Evolutionary conservation across 768 basidiomycete genomes (phyloP).

Genomic region (Termitomyces heimii): DNA sequence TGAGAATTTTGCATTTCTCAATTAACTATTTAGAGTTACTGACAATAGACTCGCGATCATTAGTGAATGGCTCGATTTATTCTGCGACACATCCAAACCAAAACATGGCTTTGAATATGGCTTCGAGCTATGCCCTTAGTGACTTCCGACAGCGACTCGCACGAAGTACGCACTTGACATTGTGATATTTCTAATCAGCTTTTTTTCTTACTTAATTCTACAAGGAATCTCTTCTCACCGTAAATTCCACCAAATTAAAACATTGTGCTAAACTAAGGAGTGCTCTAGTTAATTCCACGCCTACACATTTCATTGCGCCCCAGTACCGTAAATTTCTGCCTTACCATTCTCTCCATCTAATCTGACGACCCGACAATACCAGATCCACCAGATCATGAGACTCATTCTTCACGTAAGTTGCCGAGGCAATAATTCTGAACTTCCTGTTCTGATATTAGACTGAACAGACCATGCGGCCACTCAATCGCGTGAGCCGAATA

Average conservation of each 20-base stretch:
- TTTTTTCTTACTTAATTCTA: background rate
- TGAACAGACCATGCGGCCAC: background rate
- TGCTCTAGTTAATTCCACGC: background rate
- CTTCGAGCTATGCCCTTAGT: background rate
- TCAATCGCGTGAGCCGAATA: background rate
- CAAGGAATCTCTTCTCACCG: background rate
- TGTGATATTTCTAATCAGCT: background rate
- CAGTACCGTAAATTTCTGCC: background rate
- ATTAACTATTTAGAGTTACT: background rate
- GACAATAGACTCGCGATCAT: background rate
- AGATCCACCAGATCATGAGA: background rate
- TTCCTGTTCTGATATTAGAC: background rate
- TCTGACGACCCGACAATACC: background rate
- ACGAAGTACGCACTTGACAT: background rate
- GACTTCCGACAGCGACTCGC: background rate
- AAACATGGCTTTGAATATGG: background rate
- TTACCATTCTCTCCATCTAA: background rate
- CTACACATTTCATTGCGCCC: background rate
- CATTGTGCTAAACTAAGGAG: background rate
- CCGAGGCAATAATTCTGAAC: background rate
- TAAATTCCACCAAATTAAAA: background rate
- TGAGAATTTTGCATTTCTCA: background rate
- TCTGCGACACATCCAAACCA: background rate
- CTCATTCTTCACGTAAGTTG: background rate
- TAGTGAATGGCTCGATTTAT: background rate